phyloP scores from a whole-genome alignment of 352 stramenopile species.

The Globisporangium rhizosaccharum region DNA sequence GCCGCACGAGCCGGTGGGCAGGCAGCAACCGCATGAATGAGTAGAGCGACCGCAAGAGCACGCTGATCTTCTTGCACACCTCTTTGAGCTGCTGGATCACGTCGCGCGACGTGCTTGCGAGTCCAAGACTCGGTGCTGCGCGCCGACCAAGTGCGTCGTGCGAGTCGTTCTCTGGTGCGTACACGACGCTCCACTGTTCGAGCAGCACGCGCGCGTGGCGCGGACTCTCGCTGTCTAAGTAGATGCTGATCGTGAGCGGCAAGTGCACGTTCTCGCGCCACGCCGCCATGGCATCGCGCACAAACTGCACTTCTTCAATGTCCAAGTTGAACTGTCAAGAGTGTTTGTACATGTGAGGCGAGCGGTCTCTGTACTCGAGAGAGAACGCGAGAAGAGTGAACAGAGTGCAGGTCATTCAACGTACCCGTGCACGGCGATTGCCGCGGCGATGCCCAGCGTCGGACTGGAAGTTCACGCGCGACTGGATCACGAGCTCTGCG shows the following conservation, averaged over 20 bases:
- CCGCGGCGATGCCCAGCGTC: slow-evolving; percentile 36
- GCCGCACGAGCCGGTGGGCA: slow-evolving; percentile 56
- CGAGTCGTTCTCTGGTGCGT: slow-evolving; percentile 28
- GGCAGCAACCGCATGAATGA: slow-evolving; percentile 75
- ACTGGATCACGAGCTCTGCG: slow-evolving; percentile 78
- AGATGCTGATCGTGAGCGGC: slow-evolving; percentile 68
- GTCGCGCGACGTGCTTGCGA: slow-evolving; percentile 33
- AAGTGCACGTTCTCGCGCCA: slow-evolving; percentile 72
- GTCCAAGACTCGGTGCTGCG: not conserved
- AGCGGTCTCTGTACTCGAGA: not conserved
- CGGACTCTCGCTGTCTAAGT: slow-evolving; percentile 33
- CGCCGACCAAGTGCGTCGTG: slow-evolving; percentile 12
- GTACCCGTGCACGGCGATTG: slow-evolving; percentile 54
- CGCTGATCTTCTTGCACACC: slow-evolving; percentile 72
- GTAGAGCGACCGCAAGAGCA: slow-evolving; percentile 67
- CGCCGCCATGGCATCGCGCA: slow-evolving; percentile 58
- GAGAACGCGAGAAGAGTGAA: not conserved
- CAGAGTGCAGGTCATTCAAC: slow-evolving; percentile 3
- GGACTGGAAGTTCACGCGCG: slow-evolving; percentile 61
- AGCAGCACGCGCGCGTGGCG: slow-evolving; percentile 42
- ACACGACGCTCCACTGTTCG: slow-evolving; percentile 71
- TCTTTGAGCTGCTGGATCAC: slow-evolving; percentile 80
- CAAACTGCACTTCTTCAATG: slow-evolving; percentile 67
- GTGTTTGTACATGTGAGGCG: not conserved
- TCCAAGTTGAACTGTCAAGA: slow-evolving; percentile 68